Percentiles rank a stretch among this genome's conserved stretches.
Evolutionary conservation across 768 basidiomycete genomes (phyloP).

Genomic region (Daedaleopsis sinensis): DNA sequence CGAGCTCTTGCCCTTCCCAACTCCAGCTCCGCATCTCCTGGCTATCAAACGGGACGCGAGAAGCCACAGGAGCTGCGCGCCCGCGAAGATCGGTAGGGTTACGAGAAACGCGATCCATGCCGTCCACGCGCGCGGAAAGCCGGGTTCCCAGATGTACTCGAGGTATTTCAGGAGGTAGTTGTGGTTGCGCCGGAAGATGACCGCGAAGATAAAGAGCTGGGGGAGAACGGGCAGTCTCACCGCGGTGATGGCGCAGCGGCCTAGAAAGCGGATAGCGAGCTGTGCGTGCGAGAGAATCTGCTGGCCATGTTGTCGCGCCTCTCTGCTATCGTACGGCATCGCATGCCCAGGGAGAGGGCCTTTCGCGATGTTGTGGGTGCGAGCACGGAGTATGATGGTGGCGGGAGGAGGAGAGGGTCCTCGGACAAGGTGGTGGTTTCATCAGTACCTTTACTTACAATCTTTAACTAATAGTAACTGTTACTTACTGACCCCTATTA

Average conservation of each 20-base stretch:
- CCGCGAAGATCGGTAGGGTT: constrained; percentile 8
- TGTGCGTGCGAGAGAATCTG: constrained; percentile 10
- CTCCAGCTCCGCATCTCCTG: background rate
- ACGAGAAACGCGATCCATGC: constrained; percentile 12
- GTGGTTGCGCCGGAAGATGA: background rate
- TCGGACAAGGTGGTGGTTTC: background rate
- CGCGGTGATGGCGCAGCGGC: constrained; percentile 2
- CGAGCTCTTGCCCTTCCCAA: background rate
- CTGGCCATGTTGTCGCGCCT: background rate
- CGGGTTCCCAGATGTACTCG: constrained; percentile 9
- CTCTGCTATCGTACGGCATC: constrained; percentile 2
- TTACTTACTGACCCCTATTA: too few relatives aligned
- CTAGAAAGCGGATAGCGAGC: constrained; percentile 7
- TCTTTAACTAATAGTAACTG: background rate
- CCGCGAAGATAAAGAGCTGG: constrained; percentile 3
- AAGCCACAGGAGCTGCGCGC: constrained; percentile 3
- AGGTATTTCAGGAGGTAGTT: constrained; percentile 1
- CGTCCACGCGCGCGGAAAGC: constrained; percentile 9
- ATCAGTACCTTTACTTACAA: background rate
- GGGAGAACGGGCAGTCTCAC: constrained; percentile 7
- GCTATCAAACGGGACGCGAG: background rate
- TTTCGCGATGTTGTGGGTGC: background rate
- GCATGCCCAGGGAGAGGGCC: background rate
- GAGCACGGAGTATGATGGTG: background rate
- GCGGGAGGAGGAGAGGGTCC: background rate